A percentile compares a stretch with the other conserved stretches of the same genome.
Evolutionary conservation across 1,284 basidiomycete genomes (phyloP).

Genomic region (Sanguinoderma infundibulare): DNA sequence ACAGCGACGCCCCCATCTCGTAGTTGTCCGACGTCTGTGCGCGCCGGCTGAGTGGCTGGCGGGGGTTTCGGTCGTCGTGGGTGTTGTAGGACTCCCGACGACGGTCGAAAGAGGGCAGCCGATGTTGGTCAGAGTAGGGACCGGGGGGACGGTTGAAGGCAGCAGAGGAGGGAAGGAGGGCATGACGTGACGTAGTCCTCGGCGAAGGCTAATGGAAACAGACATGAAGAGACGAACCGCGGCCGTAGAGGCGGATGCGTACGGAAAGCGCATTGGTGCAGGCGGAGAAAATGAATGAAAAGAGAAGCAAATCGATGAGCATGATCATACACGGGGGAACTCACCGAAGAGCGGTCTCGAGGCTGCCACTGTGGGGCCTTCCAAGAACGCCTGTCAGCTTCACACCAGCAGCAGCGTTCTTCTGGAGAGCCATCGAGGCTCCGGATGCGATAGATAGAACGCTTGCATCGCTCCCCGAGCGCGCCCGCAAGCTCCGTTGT

Average conservation of each 20-base stretch:
- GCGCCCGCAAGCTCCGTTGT: constrained; percentile 27
- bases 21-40: constrained; percentile 30
- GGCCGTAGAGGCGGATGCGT: too few relatives aligned
- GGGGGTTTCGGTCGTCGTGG: constrained; percentile 23
- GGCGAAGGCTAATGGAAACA: constrained; percentile 21
- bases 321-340: constrained; percentile 4
- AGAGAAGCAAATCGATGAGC: background rate
- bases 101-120: constrained; percentile 24
- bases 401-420: background rate
- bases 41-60: constrained; percentile 29
- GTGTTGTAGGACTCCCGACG: constrained; percentile 15
- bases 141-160: constrained; percentile 7
- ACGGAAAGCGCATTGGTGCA: too few relatives aligned
- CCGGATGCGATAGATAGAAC: constrained; percentile 18
- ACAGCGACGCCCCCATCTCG: constrained; percentile 18
- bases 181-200: constrained; percentile 19
- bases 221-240: too few relatives aligned
- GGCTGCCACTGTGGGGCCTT: constrained; percentile 34
- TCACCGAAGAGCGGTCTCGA: constrained; percentile 32
- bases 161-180: constrained; percentile 7
- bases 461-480: constrained; percentile 34
- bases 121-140: constrained; percentile 12
- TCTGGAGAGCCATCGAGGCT: constrained; percentile 10
- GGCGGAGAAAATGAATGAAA: too few relatives aligned
- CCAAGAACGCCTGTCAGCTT: constrained; percentile 26